phyloP scores from a whole-genome alignment of 108 stramenopile genomes.

The Cyclostephanos tholiformis region DNA sequence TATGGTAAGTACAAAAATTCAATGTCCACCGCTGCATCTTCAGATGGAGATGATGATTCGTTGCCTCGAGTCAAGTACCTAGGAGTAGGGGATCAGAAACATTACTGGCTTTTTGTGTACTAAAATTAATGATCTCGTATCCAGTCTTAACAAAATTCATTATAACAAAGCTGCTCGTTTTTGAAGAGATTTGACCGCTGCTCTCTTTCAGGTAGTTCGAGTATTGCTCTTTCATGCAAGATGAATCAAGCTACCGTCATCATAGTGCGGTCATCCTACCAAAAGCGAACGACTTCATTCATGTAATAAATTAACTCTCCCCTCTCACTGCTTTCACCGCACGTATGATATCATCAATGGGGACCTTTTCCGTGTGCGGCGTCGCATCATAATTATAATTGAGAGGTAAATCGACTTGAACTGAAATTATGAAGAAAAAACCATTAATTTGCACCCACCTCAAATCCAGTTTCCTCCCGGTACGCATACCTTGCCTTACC shows the following conservation, averaged over 20 bases:
- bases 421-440: no score
- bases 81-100: no score
- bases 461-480: constrained; percentile 60
- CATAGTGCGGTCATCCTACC: neutral
- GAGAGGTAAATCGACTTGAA: no score
- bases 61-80: no score
- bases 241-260: constrained; percentile 34
- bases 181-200: neutral
- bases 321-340: constrained; percentile 32
- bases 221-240: neutral
- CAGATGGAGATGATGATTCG: no score
- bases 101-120: no score
- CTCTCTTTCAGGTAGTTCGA: constrained; percentile 3
- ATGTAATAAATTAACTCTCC: constrained; percentile 13
- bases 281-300: neutral
- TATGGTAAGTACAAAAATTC: no score
- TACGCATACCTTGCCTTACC: constrained; percentile 54
- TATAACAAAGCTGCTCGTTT: no score
- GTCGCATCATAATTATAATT: no score
- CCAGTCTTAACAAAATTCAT: no score
- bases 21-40: no score
- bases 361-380: constrained; percentile 4
- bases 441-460: neutral
- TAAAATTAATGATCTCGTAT: no score
- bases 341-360: constrained; percentile 53